phyloP scores from a whole-genome alignment of 306 rosid genomes.

The Casuarina cunninghamiana region DNA sequence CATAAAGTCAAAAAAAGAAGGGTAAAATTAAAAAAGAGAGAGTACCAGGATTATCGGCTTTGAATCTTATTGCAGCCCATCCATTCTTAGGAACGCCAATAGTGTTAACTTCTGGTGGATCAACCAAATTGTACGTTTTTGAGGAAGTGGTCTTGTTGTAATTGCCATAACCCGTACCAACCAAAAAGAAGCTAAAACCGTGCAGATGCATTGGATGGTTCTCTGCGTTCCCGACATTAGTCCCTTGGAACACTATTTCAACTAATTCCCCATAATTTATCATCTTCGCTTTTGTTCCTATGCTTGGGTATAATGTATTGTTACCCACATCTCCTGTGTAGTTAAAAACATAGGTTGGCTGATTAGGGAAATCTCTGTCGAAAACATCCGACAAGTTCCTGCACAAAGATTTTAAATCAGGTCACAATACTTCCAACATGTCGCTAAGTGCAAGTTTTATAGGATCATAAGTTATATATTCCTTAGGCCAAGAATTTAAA shows the following conservation, averaged over 20 bases:
- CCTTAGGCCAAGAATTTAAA: no score
- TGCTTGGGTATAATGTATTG: constrained; percentile 17
- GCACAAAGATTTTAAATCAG: neutral
- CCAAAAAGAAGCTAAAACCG: constrained; percentile 44
- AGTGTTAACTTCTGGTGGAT: constrained; percentile 37
- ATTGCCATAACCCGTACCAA: constrained; percentile 39
- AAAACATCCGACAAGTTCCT: constrained; percentile 38
- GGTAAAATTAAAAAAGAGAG: neutral
- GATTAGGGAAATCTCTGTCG: constrained; percentile 26
- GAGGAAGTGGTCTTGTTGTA: constrained; percentile 14
- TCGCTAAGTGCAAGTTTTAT: no score
- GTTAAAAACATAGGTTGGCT: constrained; percentile 32
- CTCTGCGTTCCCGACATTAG: constrained; percentile 32
- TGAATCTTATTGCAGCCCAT: constrained; percentile 41
- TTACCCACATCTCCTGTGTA: constrained; percentile 38
- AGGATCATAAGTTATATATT: no score
- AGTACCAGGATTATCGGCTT: constrained; percentile 43
- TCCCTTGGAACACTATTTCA: constrained; percentile 51
- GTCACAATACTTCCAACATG: no score
- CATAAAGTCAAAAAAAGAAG: neutral
- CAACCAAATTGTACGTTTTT: constrained; percentile 31
- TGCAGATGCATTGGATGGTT: constrained; percentile 57
- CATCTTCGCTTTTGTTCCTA: constrained; percentile 28
- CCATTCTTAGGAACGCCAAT: constrained; percentile 39
- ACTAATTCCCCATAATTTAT: constrained; percentile 35